Evolutionary conservation across 108 stramenopile genomes (phyloP), one percentile per base, ranked within the genome.

Genomic region (Chaetoceros muelleri): DNA sequence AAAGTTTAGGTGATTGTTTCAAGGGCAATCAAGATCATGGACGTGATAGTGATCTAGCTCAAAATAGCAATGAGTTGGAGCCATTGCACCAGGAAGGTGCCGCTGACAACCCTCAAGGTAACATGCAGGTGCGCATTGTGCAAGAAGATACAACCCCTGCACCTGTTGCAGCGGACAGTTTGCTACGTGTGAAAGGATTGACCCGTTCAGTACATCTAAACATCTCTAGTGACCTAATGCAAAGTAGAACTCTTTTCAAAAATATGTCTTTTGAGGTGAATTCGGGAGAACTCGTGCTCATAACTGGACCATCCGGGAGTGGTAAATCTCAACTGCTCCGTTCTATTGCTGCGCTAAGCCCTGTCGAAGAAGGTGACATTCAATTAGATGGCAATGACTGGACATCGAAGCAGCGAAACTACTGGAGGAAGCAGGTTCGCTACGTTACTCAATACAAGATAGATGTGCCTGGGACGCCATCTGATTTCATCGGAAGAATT

Each of bases 241-340:
- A 40, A 5, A 10, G 8, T 10, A 40, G 34, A 40, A 40, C 5
- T 13, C 13, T 40, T 5, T 40, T 40, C 13, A 13, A 40, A 13
- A 25, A 40, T 20, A 30, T 57, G 16, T 61, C 66, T 2, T 67
- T 70, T 31, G 19, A 31, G 25, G 17, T 74, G 2, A 21, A 51
- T 0, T 20, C 30, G 8, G 62, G 60, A 19, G 75, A 70, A 29
- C 45, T 57, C 23, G 28, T 70, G 28, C 52, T 60, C 28, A 46
- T 69, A 22, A 46, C 28, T 46, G 87, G 87, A 18, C 31, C 58
- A 19, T 59, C 54, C 28, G 87, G 91, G 1, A 53, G 44, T 23
- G 91, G 91, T 26, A 93, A 93, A 55, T 76, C 80, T 1, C 85
- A 84, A 34, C 30, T 93, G 0, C 66, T 93, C 24, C 82, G 85